Base-by-base conservation (phyloP, 2,329 filamentous ascomycete genomes). In the Metarhizium rileyi region DNA sequence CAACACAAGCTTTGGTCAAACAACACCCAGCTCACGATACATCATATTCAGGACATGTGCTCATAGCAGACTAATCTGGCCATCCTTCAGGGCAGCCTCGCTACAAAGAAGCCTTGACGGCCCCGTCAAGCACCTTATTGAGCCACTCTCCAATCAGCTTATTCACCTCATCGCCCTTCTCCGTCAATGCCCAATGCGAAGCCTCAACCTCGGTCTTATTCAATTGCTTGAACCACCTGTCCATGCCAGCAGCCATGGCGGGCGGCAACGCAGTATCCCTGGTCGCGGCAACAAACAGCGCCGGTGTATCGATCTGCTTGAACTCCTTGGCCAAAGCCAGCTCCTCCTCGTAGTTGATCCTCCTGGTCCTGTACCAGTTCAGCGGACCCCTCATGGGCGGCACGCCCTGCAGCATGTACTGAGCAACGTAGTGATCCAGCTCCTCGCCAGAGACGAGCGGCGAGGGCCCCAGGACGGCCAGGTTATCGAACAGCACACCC, bases 361-460 rank as follows among this genome's bases (percentile, higher is more conserved):
- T 71, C 20, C 79, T 73, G 3, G 79, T 86, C 41, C 90, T 82
- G 70, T 98, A 98, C 87, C 89, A 96, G 68, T 90, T 93, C 52
- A 89, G 72, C 16, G 89, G 87, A 1, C 89, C 89, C 55, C 83
- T 80, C 56, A 97, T 66, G 43, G 89, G 88, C 5, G 62, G 64
- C 8, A 53, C 55, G 16, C 54, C 44, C 61, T 83, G 78, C 40
- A 78, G 75, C n/a, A 72, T 66, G 66, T 84, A 95, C 68, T 90
- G 75, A 27, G 78, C 68, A 18, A 80, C 80, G 65, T 96, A 96
- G 68, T 81, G 86, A 49, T 90, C 82, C 42, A 91, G 66, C 67
- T 90, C 86, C 62, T 86, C 81, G 33, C 78, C 72, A 52, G 70
- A 76, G 54, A 95, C 57, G 38, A 94, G 63, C 50, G 71, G 74